Evolutionary conservation across 345 rosid genomes (phyloP), one percentile per base, ranked within the genome.

Genomic region (Citrus maxima): DNA sequence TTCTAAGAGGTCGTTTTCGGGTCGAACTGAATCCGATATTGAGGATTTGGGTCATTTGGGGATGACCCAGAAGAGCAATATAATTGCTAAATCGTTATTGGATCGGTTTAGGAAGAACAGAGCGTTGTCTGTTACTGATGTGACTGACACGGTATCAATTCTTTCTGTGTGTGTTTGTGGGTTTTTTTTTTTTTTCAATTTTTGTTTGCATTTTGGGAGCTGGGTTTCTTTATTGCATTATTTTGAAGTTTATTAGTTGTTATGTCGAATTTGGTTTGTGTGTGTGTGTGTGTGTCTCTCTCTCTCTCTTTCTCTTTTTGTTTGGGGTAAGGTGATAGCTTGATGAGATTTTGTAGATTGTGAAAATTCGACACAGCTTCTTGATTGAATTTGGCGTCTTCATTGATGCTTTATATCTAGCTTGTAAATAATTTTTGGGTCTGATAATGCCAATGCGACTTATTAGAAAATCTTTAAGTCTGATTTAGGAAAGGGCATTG

Each of bases 111-210:
- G 97, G 76, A 88, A 74, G 80, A 82, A 78, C n/a, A 88, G 76
- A 63, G 93, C 92, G 2, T 70, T 94, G 79, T 83, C 81, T 70
- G 97, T 93, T 35, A 93, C 95, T 2, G 96, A 94, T 80, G 74
- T 93, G 71, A 91, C 93, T 49, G 73, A 85, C 71, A 75, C 97
- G 79, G 96, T 94, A 85, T 65, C 77, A 58, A 27, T 56, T 75
- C 40, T 55, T 51, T 10, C 10, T 21, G 18, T 13, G 51, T 55
- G 51, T 38, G 25, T 35, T 60, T 16, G 10, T 32, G 24, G 24
- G 35, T 0, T 1, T 42, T 32, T 42, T 34, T 10, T 72, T 10
- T 72, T 28, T 19, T 61, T 1, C 4, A 42, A 42, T 3, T 12
- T 46, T 12, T 10, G 51, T 46, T 35, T 34, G 19, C 13, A 27